Evolutionary conservation across 2,329 filamentous ascomycete species (phyloP), one percentile per base, ranked within the genome.

Genomic region (Xylaria sp.): DNA sequence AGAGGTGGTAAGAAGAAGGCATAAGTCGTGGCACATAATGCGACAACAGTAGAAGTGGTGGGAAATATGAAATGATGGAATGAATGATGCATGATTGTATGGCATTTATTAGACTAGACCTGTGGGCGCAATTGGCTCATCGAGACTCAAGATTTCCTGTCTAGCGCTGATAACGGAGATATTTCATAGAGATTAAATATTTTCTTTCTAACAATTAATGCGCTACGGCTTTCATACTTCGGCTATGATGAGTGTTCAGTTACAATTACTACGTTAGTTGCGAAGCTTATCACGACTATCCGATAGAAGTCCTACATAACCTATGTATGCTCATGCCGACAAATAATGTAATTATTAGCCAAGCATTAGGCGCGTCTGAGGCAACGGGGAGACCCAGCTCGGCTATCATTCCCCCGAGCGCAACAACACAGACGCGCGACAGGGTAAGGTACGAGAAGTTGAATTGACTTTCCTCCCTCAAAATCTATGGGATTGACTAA

Each of bases 371-470:
- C 25, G 32, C 32, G 9, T 52, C 30, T 23, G 20, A 30, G 7
- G 25, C 25, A 52, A 25, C 20, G n/a, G 18, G 7, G 4, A 60
- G 45, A 15, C n/a, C 23, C 15, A 45, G 59, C 56, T 66, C 63
- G 63, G 63, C 32, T 50, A 43, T 34, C 23, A 66, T 62, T 60
- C 18, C 9, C 50, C 61, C 60, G 58, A 32, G 32, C 23, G 45
- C 52, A 9, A 39, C 55, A 23, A 39, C 34, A 50, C 18, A 28
- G 18, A 50, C 46, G 25, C 25, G 7, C 15, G 13, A 15, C 3
- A 13, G 46, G 46, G 30, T 28, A 28, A 15, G 13, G 20, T 23
- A 20, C n/a, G 4, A 39, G 23, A 48, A 13, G 15, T 25, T 23
- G 12, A 60, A 60, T 20, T 64, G 23, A 3, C 13, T n/a, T 25